phyloP scores from a whole-genome alignment of 2,329 filamentous ascomycete genomes.

The Tolypocladium capitatum region DNA sequence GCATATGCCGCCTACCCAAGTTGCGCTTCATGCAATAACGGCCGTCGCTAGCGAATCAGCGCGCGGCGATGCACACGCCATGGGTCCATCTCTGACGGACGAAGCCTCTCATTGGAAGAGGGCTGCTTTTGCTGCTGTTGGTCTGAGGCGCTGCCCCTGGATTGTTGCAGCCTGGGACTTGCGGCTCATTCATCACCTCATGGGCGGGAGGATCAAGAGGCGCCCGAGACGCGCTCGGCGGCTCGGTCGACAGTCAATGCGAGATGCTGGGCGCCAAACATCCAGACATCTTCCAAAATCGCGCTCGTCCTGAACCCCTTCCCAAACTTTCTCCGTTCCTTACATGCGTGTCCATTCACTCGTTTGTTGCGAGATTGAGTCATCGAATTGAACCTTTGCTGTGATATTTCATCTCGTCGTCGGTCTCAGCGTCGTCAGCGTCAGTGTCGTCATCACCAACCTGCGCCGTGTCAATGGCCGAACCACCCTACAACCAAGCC shows the following conservation, averaged over 20 bases:
- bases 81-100: neutral
- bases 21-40: constrained; percentile 15
- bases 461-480: constrained; percentile 5
- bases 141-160: constrained; percentile 1
- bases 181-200: neutral
- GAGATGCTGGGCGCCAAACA: neutral
- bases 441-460: neutral
- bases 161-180: neutral
- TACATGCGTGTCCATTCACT: neutral
- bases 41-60: constrained; percentile 17
- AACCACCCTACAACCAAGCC: constrained; percentile 2
- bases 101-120: constrained; percentile 1
- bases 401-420: neutral
- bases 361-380: neutral
- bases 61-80: neutral
- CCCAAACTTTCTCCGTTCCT: neutral
- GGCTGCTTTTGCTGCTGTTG: neutral
- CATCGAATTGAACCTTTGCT: neutral
- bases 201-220: neutral
- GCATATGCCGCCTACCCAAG: constrained; percentile 12
- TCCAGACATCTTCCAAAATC: neutral
- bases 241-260: neutral
- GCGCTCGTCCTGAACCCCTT: neutral
- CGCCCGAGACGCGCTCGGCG: neutral
- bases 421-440: neutral